Evolutionary conservation across 257 asterid species (phyloP), one percentile per base, ranked within the genome.

Genomic region (Ligustrum vulgare): DNA sequence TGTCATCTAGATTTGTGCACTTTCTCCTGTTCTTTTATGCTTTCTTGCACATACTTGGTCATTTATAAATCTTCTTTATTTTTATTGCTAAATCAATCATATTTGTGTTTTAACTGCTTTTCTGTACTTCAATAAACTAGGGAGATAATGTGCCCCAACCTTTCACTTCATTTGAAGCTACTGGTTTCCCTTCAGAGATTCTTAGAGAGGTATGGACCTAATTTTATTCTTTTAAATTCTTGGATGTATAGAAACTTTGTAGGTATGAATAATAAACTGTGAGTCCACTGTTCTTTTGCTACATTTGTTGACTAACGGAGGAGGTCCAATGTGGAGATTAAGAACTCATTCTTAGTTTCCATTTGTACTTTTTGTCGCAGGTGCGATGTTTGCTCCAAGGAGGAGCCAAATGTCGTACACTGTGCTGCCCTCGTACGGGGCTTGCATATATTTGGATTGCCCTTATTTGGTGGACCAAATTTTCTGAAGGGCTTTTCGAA

Each of bases 361-460:
- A 35, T 86, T 81, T 91, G 82, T 84, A 79, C 88, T 86, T 90
- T 89, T 83, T 90, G 90, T 87, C 94, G 87, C 96, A 93, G 98
- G 94, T 91, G 96, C 98, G 99, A 93, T 93, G 89, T 93, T 95
- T 89, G 99, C 99, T 93, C 98, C 96, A 64, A 81, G 96, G 89
- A 87, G 97, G 97, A 95, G 97, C 85, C 80, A 86, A 91, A 91
- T 91, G 97, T 91, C 97, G 99, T 93, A 91, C 94, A 73, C 91
- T 89, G 94, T 91, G 96, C 82, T 54, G 70, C 86, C 90, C 86
- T 83, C 87, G 78, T 78, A 84, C 76, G 87, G 87, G 89, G 89
- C 89, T 87, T 85, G 83, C 93, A 80, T 91, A 79, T 84, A 81
- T 87, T 87, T 86, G 96, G 96, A 89, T 92, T 77, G 83, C 96